Evolutionary conservation across 1,139 yeast species (phyloP).

Genomic region (Candida smagusa): DNA sequence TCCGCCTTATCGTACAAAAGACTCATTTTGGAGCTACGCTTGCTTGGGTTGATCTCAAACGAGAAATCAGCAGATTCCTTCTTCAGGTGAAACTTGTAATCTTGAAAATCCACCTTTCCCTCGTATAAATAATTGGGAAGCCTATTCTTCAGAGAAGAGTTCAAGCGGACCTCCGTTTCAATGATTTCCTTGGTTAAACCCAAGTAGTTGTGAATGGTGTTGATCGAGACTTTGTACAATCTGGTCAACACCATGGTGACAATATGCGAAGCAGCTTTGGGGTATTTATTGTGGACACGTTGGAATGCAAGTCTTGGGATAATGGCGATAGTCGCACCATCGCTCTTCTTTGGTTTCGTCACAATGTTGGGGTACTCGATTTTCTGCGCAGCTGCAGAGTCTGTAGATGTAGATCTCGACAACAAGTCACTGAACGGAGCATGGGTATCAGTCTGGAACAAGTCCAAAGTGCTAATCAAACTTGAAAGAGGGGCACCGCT

Average conservation of each 20-base stretch:
- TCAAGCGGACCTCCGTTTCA: conserved; percentile 69
- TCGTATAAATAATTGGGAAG: conserved; percentile 48
- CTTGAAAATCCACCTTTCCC: conserved; percentile 11
- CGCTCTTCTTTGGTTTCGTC: conserved; percentile 50
- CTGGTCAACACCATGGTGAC: conserved; percentile 89
- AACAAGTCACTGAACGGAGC: conserved; percentile 13
- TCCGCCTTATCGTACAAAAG: background rate
- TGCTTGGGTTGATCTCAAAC: too few species aligned
- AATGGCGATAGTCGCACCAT: conserved; percentile 75
- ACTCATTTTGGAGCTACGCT: background rate
- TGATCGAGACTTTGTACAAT: conserved; percentile 85
- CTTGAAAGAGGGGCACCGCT: conserved; percentile 87
- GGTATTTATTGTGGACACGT: conserved; percentile 69
- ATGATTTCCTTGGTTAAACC: conserved; percentile 82
- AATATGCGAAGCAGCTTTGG: conserved; percentile 88
- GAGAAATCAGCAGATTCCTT: background rate
- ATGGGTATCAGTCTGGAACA: conserved; percentile 30
- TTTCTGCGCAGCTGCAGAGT: conserved; percentile 2
- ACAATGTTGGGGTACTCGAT: conserved; percentile 42
- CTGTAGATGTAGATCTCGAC: conserved; percentile 6
- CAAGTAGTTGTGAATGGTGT: conserved; percentile 81
- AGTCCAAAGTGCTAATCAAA: conserved; percentile 70
- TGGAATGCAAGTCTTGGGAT: conserved; percentile 84
- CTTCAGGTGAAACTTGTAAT: background rate
- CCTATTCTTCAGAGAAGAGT: conserved; percentile 19